Base-by-base conservation (phyloP, 2,329 filamentous ascomycete genomes). In the Verticillium albo-atrum region DNA sequence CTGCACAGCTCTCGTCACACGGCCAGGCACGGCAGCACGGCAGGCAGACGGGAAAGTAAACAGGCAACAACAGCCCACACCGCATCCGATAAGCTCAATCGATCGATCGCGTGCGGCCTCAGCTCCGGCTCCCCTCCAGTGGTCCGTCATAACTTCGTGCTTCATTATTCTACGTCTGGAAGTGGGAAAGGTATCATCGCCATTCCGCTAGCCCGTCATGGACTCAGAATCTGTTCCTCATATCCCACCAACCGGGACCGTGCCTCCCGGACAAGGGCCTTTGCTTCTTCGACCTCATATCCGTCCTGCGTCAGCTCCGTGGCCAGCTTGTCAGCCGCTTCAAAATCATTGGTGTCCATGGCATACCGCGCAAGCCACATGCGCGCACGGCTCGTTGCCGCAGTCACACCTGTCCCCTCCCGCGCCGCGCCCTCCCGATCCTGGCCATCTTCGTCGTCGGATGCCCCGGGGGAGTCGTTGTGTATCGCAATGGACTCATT, bases 271-370 rank as follows among this genome's bases (percentile, higher is more conserved):
- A 97, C 90, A 66, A 98, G 78, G 3, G 92, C 92, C 76, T 98
- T 98, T 28, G 95, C 95, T 74, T 99, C 95, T 72, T 99, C 95
- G 2, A 98, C 92, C 74, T 98, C 95, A 27, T 96, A 88, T 0
- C 95, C 95, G 74, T 99, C 95, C 74, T 97, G 92, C 71, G 93
- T 97, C 53, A 99, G 79, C 75, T 99, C 95, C 62, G 89, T 92
- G 0, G 92, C 93, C 50, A 98, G 77, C 63, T 91, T 86, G 75
- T 90, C 89, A 4, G 92, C 91, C 23, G 89, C 84, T 32, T 82
- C 79, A 67, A 91, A 91, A 72, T 97, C 92, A 42, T 87, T 87
- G 12, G 83, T 84, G 37, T 85, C 82, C 77, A 96, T 89, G 14
- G 92, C 89, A 76, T 88, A 89, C 59, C 87, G 86, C 17, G 95